Conservation (phyloP, 106 monocot genomes). For the Dendrobium chrysotoxum region DNA sequence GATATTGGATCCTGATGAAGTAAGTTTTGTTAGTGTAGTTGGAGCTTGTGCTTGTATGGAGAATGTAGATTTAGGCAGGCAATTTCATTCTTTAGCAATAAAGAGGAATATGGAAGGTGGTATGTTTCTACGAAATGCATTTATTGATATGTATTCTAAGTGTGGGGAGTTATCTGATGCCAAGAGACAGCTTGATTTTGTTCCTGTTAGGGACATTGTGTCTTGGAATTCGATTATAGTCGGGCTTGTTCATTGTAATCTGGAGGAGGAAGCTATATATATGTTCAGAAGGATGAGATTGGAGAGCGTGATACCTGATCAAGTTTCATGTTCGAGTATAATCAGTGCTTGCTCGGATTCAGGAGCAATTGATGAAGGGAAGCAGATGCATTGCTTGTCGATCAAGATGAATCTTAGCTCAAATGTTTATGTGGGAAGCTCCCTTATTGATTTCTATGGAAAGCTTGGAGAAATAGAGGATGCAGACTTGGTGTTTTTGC, state of each 20-base stretch:
- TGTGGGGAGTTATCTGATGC: conserved; percentile 43
- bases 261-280: conserved; percentile 34
- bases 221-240: conserved; percentile 72
- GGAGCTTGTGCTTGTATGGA: conserved; percentile 38
- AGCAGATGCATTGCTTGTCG: conserved; percentile 53
- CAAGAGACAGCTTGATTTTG: conserved; percentile 33
- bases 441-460: conserved; percentile 59
- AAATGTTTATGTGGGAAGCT: conserved; percentile 49
- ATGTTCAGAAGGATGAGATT: conserved; percentile 39
- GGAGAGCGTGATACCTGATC: conserved; percentile 30
- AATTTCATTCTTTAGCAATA: conserved; percentile 43
- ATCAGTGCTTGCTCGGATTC: conserved; percentile 40
- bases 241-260: conserved; percentile 28
- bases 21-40: conserved; percentile 46
- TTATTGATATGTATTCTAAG: conserved; percentile 70
- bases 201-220: conserved; percentile 32
- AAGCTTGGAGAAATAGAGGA: conserved; percentile 37
- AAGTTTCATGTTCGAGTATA: conserved; percentile 37
- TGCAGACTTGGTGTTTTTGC: conserved; percentile 28
- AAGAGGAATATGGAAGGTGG: conserved; percentile 27
- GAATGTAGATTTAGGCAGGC: conserved; percentile 34
- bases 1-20: conserved; percentile 49
- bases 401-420: conserved; percentile 34
- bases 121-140: conserved; percentile 43
- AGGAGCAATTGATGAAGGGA: conserved; percentile 34